Percentiles rank a stretch among this genome's conserved stretches.
Conservation (phyloP, 345 rosid species). For the Camelina sativa region DNA sequence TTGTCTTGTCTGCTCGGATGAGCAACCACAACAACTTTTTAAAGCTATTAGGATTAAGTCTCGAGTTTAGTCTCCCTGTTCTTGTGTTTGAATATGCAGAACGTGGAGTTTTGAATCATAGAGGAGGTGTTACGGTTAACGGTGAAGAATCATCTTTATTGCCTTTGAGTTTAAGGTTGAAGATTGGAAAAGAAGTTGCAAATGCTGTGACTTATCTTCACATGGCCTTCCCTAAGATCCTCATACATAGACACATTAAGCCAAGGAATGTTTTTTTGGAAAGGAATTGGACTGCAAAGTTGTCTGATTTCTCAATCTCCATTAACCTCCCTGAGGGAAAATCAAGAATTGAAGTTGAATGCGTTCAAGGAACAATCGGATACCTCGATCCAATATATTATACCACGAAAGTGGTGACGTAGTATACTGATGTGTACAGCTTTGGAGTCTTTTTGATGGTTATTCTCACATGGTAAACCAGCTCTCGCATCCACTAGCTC, state of each 20-base stretch:
- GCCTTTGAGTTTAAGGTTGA: constrained; percentile 19
- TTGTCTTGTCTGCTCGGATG: constrained; percentile 26
- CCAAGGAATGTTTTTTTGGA: constrained; percentile 18
- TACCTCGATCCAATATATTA: constrained; percentile 8
- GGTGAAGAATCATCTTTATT: not conserved
- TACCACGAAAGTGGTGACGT: not conserved
- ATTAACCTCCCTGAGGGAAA: constrained; percentile 1
- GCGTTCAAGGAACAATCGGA: not conserved
- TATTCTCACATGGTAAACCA: not conserved
- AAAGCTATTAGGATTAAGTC: constrained; percentile 10
- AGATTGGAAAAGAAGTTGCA: constrained; percentile 23
- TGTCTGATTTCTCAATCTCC: not conserved
- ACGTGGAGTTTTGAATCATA: not conserved
- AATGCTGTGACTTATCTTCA: constrained; percentile 31
- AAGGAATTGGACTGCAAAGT: constrained; percentile 6
- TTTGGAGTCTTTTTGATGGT: constrained; percentile 3
- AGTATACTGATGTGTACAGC: not conserved
- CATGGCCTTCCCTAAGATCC: not conserved
- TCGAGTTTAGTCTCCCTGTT: constrained; percentile 13
- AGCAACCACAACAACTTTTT: constrained; percentile 29
- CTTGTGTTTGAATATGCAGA: constrained; percentile 27
- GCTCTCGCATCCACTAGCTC: not conserved
- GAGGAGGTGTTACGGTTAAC: not conserved
- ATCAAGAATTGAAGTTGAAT: not conserved
- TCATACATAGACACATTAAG: constrained; percentile 1